phyloP scores from a whole-genome alignment of 305 asterid genomes.

The Fraxinus paxiana region DNA sequence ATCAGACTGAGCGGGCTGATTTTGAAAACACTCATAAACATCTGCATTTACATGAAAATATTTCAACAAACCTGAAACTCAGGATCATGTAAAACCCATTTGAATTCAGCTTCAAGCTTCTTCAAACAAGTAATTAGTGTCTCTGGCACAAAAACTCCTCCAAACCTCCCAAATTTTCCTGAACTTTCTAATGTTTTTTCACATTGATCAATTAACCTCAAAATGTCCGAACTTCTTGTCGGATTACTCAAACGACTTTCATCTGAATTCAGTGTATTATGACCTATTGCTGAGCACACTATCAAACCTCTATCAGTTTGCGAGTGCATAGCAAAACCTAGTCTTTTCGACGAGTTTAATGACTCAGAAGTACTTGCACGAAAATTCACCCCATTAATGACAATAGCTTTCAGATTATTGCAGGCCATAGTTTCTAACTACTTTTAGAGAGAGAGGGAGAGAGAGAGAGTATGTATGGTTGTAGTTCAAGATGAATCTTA shows the following conservation, averaged over 20 bases:
- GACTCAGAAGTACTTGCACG: neutral
- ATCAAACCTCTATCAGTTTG: neutral
- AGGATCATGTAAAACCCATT: slow-evolving; percentile 39
- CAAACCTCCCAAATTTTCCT: slow-evolving; percentile 67
- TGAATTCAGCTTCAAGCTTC: slow-evolving; percentile 54
- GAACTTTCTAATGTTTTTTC: slow-evolving; percentile 22
- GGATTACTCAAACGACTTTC: neutral
- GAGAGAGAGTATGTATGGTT: neutral
- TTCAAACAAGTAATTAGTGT: slow-evolving; percentile 49
- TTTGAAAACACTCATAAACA: neutral
- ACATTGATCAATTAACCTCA: slow-evolving; percentile 23
- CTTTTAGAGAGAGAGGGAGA: neutral
- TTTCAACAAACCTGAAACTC: slow-evolving; percentile 52
- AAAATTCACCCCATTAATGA: neutral
- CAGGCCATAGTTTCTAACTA: neutral
- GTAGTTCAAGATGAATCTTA: neutral
- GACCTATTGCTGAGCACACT: neutral
- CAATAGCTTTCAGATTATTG: neutral
- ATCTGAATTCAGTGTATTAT: neutral
- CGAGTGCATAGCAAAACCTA: neutral
- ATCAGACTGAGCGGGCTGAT: neutral
- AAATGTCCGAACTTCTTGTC: slow-evolving; percentile 4
- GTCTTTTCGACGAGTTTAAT: neutral
- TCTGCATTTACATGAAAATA: neutral
- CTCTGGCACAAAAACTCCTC: slow-evolving; percentile 76